Conservation (phyloP, 805 yeast genomes). For the Hanseniaspora valbyensis region DNA sequence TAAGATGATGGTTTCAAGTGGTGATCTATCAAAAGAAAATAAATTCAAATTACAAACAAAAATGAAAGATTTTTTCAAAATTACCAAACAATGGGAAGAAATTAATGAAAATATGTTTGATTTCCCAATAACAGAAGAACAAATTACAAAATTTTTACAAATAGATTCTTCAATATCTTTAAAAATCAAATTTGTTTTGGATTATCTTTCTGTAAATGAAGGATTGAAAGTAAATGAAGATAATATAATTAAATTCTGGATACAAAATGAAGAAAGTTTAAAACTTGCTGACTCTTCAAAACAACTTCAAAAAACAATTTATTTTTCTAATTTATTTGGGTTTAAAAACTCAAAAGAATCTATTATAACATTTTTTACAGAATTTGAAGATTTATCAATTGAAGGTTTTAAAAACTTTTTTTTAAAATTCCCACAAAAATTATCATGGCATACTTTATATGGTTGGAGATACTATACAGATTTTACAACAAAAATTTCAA, state of each 20-base stretch:
- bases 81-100: neutral
- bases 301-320: neutral
- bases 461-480: slow-evolving; percentile 41
- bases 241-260: neutral
- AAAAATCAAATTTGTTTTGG: neutral
- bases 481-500: slow-evolving; percentile 36
- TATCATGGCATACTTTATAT: slow-evolving; percentile 15
- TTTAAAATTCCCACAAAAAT: neutral
- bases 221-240: neutral
- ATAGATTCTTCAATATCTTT: neutral
- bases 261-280: neutral
- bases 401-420: neutral
- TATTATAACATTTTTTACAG: neutral
- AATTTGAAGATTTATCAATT: neutral
- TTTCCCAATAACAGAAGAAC: neutral
- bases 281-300: neutral
- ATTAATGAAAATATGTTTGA: neutral
- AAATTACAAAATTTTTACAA: neutral
- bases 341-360: neutral
- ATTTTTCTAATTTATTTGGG: neutral
- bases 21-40: neutral
- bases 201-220: neutral
- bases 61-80: neutral
- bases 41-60: neutral
- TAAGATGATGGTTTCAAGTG: neutral